Base-by-base conservation (phyloP, 2,329 filamentous ascomycete species). In the Lecanicillium sp. region DNA sequence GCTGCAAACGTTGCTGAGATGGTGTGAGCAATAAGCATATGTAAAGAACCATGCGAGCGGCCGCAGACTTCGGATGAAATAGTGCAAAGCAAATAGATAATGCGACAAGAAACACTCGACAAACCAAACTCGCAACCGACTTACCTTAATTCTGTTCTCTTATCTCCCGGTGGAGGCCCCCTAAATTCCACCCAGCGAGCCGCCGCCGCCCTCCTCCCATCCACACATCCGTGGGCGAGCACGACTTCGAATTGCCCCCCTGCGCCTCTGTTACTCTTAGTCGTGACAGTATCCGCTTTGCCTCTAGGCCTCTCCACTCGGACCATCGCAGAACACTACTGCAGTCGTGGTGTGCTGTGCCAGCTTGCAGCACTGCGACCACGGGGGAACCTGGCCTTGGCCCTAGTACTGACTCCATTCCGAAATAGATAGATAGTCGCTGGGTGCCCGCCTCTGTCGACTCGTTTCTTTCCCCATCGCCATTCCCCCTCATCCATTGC, bases 281-380 rank as follows among this genome's bases (percentile, higher is more conserved):
- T 47, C 44, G 36, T 40, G 45, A 39, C 39, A 24, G 46, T 49
- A 42, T 49, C 47, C 47, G 47, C 47, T 49, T 49, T 49, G 40
- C 47, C 26, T 47, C 36, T 35, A 21, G 44, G 37, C 15, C 44
- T 35, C 47, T 49, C 47, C 47, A 49, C 47, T 44, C 39, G 47
- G 40, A 49, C 47, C 47, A 44, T 49, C 47, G 47, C 40, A 40
- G 47, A 43, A 33, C 47, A 42, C 39, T 40, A 47, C 44, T 47
- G 29, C 37, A 38, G 17, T 42, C 19, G 39, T 44, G 24, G 39
- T 30, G 39, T 48, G 32, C 8, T 46, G 44, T 43, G 45, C 37
- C 11, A 26, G 29, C 15, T 32, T 11, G 32, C 27, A 35, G 45
- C 37, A 17, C 45, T 48, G 23, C 46, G 40, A 41, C 30, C 23